Evolutionary conservation across 1,139 yeast genomes (phyloP).

Genomic region (Casaregolazyma lundiana): DNA sequence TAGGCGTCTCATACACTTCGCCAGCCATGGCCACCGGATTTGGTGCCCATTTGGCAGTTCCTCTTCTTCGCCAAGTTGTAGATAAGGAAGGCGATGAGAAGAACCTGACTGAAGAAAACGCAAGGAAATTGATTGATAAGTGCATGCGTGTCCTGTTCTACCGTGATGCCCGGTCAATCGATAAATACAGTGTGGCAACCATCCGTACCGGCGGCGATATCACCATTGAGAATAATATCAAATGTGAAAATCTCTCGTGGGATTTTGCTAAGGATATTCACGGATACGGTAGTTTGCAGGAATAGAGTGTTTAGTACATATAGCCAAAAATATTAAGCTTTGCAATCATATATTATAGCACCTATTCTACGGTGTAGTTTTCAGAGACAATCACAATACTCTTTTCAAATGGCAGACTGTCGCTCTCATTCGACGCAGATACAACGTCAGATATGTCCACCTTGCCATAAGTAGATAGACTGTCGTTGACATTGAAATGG

Average conservation of each 20-base stretch:
- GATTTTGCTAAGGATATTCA: constrained; percentile 79
- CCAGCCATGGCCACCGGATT: constrained; percentile 95
- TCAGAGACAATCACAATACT: constrained; percentile 60
- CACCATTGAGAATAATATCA: constrained; percentile 59
- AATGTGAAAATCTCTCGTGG: constrained; percentile 81
- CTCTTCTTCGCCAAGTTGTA: constrained; percentile 78
- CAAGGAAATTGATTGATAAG: constrained; percentile 67
- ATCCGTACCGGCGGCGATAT: constrained; percentile 58
- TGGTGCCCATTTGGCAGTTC: constrained; percentile 92
- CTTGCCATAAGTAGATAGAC: constrained; percentile 40
- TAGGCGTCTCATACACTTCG: constrained; percentile 86
- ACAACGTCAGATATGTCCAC: constrained; percentile 45
- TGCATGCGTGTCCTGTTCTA: constrained; percentile 93
- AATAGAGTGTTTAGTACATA: no score
- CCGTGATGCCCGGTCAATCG: constrained; percentile 93
- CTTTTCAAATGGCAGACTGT: constrained; percentile 68
- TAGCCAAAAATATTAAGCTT: neutral
- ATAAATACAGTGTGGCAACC: constrained; percentile 79
- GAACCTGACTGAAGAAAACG: constrained; percentile 67
- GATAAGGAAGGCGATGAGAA: constrained; percentile 71
- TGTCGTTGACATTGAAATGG: constrained; percentile 40
- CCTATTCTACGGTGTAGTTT: constrained; percentile 51
- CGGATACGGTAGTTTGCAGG: constrained; percentile 77
- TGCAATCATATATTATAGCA: neutral
- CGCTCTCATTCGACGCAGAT: constrained; percentile 34